Conservation (phyloP, 2,329 filamentous ascomycete species). For the Penicillium palitans region DNA sequence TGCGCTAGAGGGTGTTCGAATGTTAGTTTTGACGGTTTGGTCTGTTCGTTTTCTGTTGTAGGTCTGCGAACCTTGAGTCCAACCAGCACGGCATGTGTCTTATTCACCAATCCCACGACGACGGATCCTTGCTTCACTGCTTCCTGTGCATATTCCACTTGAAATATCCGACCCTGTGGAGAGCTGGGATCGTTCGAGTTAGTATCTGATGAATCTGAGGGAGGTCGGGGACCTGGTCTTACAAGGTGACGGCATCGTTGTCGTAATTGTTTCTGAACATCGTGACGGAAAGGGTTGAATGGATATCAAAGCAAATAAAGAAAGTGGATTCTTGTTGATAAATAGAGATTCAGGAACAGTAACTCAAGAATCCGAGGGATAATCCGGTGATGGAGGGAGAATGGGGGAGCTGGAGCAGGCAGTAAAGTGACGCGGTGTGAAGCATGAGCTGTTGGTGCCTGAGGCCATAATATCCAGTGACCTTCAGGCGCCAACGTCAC, state of each 20-base stretch:
- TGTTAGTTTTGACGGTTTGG: constrained; percentile 1
- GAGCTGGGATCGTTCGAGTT: constrained; percentile 61
- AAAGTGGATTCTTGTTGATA: constrained; percentile 12
- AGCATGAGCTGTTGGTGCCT: constrained; percentile 31
- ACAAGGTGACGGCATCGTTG: constrained; percentile 99
- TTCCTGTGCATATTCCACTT: constrained; percentile 98
- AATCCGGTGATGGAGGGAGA: constrained; percentile 17
- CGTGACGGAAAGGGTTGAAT: constrained; percentile 41
- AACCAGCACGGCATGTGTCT: constrained; percentile 94
- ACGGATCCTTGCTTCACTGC: constrained; percentile 99
- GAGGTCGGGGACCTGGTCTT: constrained; percentile 37
- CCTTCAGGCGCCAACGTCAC: constrained; percentile 36
- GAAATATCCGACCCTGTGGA: constrained; percentile 98
- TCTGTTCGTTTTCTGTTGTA: constrained; percentile 4
- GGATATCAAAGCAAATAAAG: constrained; percentile 6
- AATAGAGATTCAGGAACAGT: constrained; percentile 13
- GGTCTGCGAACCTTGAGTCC: constrained; percentile 77
- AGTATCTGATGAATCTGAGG: constrained; percentile 17
- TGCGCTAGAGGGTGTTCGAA: constrained; percentile 62
- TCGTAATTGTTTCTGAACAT: constrained; percentile 99
- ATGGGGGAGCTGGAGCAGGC: constrained; percentile 32
- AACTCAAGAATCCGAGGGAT: constrained; percentile 19
- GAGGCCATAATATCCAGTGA: constrained; percentile 29
- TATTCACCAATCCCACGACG: constrained; percentile 94
- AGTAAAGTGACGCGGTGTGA: constrained; percentile 40